A percentile compares a stretch with the other conserved stretches of the same genome.
These are phyloP conservation scores for Leptographium flavum DNA, from an alignment of 2,329 filamentous ascomycete species.

Conservation along the genomic window DNA sequence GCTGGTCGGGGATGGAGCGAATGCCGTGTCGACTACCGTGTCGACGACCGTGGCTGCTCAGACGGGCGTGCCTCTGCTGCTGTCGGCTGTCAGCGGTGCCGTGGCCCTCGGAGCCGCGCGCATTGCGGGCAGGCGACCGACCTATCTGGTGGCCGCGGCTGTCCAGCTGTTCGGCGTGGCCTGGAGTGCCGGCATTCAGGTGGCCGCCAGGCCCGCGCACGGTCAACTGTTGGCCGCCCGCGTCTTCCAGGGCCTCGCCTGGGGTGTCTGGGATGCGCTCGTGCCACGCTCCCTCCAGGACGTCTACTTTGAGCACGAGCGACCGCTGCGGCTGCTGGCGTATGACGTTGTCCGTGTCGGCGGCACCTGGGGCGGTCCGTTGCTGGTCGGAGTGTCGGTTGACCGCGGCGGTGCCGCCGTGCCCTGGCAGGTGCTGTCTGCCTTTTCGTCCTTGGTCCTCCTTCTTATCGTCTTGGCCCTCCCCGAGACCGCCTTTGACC, in stretches of 20 bases:
- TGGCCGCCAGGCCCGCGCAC: constrained; percentile 20
- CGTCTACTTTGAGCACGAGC: constrained; percentile 43
- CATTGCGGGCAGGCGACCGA: constrained; percentile 36
- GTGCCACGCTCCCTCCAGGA: constrained; percentile 39
- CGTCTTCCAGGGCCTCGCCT: constrained; percentile 41
- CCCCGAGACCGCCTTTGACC: constrained; percentile 39
- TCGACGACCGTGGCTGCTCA: constrained; percentile 30
- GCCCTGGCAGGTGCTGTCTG: constrained; percentile 36
- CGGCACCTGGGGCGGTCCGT: constrained; percentile 38
- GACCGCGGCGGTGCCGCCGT: constrained; percentile 25
- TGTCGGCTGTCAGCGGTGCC: constrained; percentile 32
- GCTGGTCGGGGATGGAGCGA: constrained; percentile 31
- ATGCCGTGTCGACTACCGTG: constrained; percentile 33
- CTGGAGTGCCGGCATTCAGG: constrained; percentile 31
- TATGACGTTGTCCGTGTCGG: constrained; percentile 29
- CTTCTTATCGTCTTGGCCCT: constrained; percentile 31
- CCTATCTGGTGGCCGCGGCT: constrained; percentile 32
- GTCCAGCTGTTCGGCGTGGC: constrained; percentile 33
- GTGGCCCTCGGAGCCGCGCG: constrained; percentile 27
- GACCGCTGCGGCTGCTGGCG: constrained; percentile 27
- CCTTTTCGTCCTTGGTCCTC: constrained; percentile 31
- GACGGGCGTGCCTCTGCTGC: constrained; percentile 37
- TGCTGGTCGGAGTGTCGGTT: constrained; percentile 36
- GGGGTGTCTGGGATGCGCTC: constrained; percentile 43
- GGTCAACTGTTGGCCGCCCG: constrained; percentile 34